These are phyloP conservation scores for Scedosporium boydii DNA, from an alignment of 2,329 filamentous ascomycete species.

Conservation along the genomic window DNA sequence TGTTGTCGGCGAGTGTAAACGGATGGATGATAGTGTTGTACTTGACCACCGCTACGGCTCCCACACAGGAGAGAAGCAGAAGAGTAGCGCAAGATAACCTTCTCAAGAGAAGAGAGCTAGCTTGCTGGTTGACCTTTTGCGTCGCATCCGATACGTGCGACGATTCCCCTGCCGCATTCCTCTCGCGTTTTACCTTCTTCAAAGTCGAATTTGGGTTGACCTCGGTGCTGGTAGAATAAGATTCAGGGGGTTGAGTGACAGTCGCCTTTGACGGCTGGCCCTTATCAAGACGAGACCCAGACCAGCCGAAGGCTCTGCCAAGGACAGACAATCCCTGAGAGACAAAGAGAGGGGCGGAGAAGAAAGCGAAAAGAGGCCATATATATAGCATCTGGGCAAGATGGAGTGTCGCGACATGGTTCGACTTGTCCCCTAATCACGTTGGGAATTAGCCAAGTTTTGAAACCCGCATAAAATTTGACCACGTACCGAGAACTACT, in stretches of 20 bases:
- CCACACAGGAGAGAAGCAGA: conserved; percentile 18
- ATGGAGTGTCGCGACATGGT: conserved; percentile 84
- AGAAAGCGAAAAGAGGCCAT: conserved; percentile 83
- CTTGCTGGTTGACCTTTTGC: too few species aligned
- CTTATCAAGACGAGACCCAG: background rate
- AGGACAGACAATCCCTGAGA: conserved; percentile 33
- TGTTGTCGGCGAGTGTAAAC: conserved; percentile 91
- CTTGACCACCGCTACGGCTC: conserved; percentile 41
- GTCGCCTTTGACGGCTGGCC: background rate
- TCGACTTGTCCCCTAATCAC: conserved; percentile 61
- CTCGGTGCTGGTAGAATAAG: background rate
- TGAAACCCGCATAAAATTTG: conserved; percentile 15
- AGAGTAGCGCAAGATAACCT: conserved; percentile 24
- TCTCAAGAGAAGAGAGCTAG: conserved; percentile 19
- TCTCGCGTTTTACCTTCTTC: background rate
- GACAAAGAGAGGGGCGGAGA: conserved; percentile 70
- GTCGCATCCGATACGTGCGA: background rate
- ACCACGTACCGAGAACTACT: conserved; percentile 67
- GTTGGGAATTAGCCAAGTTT: conserved; percentile 32
- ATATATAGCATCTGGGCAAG: conserved; percentile 91
- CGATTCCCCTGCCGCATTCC: background rate
- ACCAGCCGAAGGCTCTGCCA: conserved; percentile 10
- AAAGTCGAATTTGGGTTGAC: background rate
- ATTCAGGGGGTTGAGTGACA: too few species aligned
- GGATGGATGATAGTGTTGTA: conserved; percentile 93